Conservation (phyloP, 441 rosid species). For the Euphorbia celastroides region DNA sequence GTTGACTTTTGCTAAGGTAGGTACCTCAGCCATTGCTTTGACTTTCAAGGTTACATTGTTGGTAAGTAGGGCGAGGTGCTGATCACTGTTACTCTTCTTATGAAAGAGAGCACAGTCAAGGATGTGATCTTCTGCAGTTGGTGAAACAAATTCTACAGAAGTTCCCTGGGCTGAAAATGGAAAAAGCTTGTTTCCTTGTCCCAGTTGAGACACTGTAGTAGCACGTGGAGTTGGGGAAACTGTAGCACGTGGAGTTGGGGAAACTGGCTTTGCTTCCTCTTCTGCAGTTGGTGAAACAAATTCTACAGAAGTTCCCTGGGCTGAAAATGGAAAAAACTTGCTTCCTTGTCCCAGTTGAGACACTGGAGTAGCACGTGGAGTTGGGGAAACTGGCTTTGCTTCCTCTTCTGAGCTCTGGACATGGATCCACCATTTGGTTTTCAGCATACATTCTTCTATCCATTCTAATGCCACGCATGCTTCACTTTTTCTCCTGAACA, state of each 20-base stretch:
- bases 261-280: slow-evolving; percentile 44
- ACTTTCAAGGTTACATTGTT: slow-evolving; percentile 54
- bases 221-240: slow-evolving; percentile 67
- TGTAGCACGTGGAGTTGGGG: too few species aligned
- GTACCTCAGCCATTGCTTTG: slow-evolving; percentile 92
- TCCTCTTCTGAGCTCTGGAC: slow-evolving; percentile 62
- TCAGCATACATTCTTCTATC: slow-evolving; percentile 65
- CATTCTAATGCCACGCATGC: slow-evolving; percentile 60
- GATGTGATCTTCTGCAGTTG: slow-evolving; percentile 64
- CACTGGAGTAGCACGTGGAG: slow-evolving; percentile 68
- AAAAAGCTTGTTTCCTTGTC: slow-evolving; percentile 22
- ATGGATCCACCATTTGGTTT: slow-evolving; percentile 74
- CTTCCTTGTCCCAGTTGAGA: slow-evolving; percentile 30
- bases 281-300: slow-evolving; percentile 51
- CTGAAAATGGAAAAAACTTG: slow-evolving; percentile 24
- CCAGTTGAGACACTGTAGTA: slow-evolving; percentile 41
- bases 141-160: slow-evolving; percentile 44
- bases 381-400: slow-evolving; percentile 39
- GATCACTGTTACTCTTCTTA: slow-evolving; percentile 36
- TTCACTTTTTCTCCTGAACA: slow-evolving; percentile 51
- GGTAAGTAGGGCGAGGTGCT: slow-evolving; percentile 63
- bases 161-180: slow-evolving; percentile 31
- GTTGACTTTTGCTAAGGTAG: neutral
- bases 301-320: slow-evolving; percentile 32
- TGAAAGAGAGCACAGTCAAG: slow-evolving; percentile 58